These are phyloP conservation scores for Symmetrospora coprosmae DNA, from an alignment of 768 basidiomycete genomes.

Conservation along the genomic window DNA sequence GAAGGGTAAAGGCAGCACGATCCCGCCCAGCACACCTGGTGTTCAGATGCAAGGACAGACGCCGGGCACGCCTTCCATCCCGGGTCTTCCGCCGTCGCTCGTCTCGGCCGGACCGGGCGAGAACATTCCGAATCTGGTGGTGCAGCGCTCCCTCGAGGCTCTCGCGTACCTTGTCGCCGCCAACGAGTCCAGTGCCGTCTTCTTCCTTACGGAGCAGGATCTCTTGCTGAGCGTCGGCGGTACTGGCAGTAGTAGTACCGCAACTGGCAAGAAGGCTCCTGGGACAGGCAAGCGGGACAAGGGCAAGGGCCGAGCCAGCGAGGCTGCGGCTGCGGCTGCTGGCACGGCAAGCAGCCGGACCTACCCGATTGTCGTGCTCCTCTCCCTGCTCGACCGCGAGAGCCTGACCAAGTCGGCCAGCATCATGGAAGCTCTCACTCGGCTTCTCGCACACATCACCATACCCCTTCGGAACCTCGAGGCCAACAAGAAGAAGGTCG, in stretches of 20 bases:
- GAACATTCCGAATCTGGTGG: constrained; percentile 77
- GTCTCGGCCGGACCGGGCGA: constrained; percentile 42
- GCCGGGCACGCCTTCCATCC: neutral
- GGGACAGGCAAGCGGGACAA: constrained; percentile 59
- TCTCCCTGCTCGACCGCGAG: constrained; percentile 74
- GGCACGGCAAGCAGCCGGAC: constrained; percentile 57
- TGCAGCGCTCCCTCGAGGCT: constrained; percentile 85
- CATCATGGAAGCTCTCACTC: constrained; percentile 84
- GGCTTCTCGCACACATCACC: constrained; percentile 73
- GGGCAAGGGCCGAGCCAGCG: constrained; percentile 70
- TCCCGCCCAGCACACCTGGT: neutral
- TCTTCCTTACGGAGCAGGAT: constrained; percentile 94
- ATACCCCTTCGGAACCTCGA: constrained; percentile 55
- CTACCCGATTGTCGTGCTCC: constrained; percentile 77
- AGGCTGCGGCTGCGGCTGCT: neutral
- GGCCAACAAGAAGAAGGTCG: constrained; percentile 17
- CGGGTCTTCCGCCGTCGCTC: constrained; percentile 40
- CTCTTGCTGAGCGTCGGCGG: constrained; percentile 53
- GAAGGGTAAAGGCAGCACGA: neutral
- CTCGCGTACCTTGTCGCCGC: constrained; percentile 70
- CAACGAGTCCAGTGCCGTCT: constrained; percentile 70
- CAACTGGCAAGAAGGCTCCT: constrained; percentile 46
- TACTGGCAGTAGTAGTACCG: constrained; percentile 15
- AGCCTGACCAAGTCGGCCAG: constrained; percentile 70
- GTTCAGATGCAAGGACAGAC: neutral